These are phyloP conservation scores for Colletotrichum sp. DNA, from an alignment of 2,329 filamentous ascomycete genomes.

Conservation along the genomic window DNA sequence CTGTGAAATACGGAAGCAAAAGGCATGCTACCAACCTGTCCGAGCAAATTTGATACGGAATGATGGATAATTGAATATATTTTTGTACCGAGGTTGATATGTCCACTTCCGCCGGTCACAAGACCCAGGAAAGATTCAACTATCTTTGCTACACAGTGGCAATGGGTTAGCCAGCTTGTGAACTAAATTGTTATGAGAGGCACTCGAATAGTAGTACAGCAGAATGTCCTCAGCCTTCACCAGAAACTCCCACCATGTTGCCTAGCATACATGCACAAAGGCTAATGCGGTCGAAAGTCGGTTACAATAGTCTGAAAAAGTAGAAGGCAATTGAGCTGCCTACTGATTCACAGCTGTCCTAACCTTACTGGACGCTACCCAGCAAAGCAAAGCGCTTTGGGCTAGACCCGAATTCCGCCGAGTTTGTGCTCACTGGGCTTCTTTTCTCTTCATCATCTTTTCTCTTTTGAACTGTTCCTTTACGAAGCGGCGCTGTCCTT, in stretches of 20 bases:
- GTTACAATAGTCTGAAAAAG: not conserved
- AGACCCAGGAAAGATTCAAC: not conserved
- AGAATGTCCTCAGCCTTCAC: not conserved
- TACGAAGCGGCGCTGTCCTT: slow-evolving; percentile 13
- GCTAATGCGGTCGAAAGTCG: not conserved
- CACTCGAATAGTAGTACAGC: not conserved
- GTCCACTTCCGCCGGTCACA: not conserved
- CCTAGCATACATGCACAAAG: not conserved
- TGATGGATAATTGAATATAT: not conserved
- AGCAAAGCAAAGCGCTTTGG: not conserved
- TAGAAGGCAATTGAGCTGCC: not conserved
- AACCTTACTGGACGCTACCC: not conserved
- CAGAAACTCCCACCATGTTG: not conserved
- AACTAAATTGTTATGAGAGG: not conserved
- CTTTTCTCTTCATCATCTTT: not conserved
- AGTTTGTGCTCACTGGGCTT: not conserved
- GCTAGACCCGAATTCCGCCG: not conserved
- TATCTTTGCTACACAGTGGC: not conserved
- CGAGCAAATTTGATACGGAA: not conserved
- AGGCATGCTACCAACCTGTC: not conserved
- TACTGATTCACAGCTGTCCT: not conserved
- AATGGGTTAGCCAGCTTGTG: not conserved
- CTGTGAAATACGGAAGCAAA: not conserved
- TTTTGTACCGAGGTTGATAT: not conserved
- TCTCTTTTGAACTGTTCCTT: not conserved